Base-by-base conservation (phyloP, 139 green algal species). In the Limnomonas spitsbergensis region DNA sequence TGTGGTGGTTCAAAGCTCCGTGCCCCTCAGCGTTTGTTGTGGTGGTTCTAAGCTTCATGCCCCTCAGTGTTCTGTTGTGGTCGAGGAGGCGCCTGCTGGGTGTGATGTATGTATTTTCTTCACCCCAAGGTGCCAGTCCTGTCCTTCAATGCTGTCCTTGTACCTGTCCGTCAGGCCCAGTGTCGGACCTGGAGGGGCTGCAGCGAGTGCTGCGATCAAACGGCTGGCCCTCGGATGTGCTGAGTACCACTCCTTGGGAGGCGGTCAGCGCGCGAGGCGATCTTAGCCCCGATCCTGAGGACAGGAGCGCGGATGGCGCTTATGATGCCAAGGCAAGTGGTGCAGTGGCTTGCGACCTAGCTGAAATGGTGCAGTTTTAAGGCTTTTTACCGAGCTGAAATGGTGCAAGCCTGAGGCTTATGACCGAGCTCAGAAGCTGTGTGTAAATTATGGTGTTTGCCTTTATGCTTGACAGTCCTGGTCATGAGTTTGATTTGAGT, bases 201-300 rank as follows among this genome's bases (percentile, higher is more conserved):
- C 83, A 89, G 88, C 32, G 40, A 2, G 53, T 93, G 26, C 88
- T 95, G 80, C 83, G 91, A 40, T 85, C 75, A 73, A 94, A 95
- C 76, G 80, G 80, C 72, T 94, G 82, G 77, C 56, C 56, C 29
- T 70, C 56, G 7, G 56, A 70, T 70, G 29, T 20, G n/a, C 29
- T 70, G 14, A 70, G 56, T 32, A 36, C 66, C 53, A 70, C 69
- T 47, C 87, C 73, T 68, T 94, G 38, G 75, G 70, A 82, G 3
- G 87, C 88, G 2, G 80, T 94, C 2, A 94, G 90, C 68, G 81
- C 81, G 14, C 78, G 91, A 0, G 90, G 91, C 3, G 91, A 95
- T 56, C 72, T 94, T 54, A 70, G 56, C 29, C 56, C 56, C 27
- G 81, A 90, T 56, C 70, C 81, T 0, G 26, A 73, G 0, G 39